Conservation (phyloP, 108 stramenopile species). For the Nitzschia palea region DNA sequence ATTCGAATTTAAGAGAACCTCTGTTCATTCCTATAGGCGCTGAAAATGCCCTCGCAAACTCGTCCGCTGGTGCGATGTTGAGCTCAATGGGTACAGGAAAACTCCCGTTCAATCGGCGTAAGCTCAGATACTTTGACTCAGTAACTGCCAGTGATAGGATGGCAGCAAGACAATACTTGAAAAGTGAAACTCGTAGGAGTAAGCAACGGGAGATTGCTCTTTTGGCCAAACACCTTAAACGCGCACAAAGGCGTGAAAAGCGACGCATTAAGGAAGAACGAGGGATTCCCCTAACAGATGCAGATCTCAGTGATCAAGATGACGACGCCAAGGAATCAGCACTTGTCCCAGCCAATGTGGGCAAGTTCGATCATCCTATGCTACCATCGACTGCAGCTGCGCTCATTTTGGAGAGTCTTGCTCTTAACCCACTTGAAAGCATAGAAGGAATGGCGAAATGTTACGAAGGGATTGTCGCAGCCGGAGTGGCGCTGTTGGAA, state of each 20-base stretch:
- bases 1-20: constrained; percentile 34
- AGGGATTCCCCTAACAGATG: constrained; percentile 1
- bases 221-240: constrained; percentile 46
- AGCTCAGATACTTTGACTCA: constrained; percentile 73
- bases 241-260: constrained; percentile 38
- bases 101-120: constrained; percentile 80
- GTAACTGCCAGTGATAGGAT: constrained; percentile 60
- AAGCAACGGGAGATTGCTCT: constrained; percentile 52
- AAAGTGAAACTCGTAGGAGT: constrained; percentile 18
- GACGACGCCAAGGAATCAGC: constrained; percentile 24
- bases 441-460: constrained; percentile 88
- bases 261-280: constrained; percentile 23
- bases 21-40: constrained; percentile 46
- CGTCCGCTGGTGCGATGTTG: constrained; percentile 13
- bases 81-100: constrained; percentile 33
- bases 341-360: constrained; percentile 31
- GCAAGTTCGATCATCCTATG: constrained; percentile 53
- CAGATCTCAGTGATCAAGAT: constrained; percentile 15
- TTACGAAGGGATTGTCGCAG: constrained; percentile 86
- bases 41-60: constrained; percentile 32
- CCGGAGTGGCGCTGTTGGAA: constrained; percentile 76
- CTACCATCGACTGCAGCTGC: constrained; percentile 62
- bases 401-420: constrained; percentile 68
- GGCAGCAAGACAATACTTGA: constrained; percentile 57
- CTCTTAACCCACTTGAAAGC: constrained; percentile 65